These are phyloP conservation scores for Ananas comosus DNA, from an alignment of 176 grass and related monocot species.

Conservation along the genomic window DNA sequence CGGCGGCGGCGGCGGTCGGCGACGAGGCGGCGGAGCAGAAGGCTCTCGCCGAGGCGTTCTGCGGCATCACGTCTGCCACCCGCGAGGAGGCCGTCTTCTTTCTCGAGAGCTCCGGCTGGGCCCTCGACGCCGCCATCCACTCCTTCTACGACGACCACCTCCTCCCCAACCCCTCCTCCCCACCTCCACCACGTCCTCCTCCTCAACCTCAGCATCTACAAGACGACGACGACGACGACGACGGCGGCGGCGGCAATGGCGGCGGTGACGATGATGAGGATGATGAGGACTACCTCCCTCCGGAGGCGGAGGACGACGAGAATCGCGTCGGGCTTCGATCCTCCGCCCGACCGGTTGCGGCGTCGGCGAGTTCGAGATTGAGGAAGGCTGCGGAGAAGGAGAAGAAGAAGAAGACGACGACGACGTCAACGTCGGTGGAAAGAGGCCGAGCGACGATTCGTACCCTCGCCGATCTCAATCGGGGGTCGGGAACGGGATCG, in stretches of 20 bases:
- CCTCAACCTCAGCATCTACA: constrained; percentile 31
- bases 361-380: neutral
- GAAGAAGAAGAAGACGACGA: neutral
- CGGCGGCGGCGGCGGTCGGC: constrained; percentile 22
- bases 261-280: constrained; percentile 24
- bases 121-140: constrained; percentile 56
- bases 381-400: neutral
- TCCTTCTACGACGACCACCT: constrained; percentile 53
- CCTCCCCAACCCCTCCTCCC: constrained; percentile 22
- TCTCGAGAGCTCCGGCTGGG: constrained; percentile 79
- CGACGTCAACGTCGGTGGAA: neutral
- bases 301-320: constrained; percentile 15
- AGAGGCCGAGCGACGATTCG: constrained; percentile 46
- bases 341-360: neutral
- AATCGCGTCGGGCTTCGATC: neutral
- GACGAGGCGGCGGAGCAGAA: constrained; percentile 31
- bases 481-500: constrained; percentile 21
- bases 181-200: neutral
- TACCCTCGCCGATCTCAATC: constrained; percentile 77
- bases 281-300: constrained; percentile 28
- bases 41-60: constrained; percentile 53
- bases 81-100: constrained; percentile 69
- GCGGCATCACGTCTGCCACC: constrained; percentile 53
- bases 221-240: constrained; percentile 19
- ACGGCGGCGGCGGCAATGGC: constrained; percentile 26